Percentiles rank a stretch among this genome's conserved stretches.
Evolutionary conservation across 2,329 filamentous ascomycete species (phyloP).

Genomic region (Epichloe typhina): DNA sequence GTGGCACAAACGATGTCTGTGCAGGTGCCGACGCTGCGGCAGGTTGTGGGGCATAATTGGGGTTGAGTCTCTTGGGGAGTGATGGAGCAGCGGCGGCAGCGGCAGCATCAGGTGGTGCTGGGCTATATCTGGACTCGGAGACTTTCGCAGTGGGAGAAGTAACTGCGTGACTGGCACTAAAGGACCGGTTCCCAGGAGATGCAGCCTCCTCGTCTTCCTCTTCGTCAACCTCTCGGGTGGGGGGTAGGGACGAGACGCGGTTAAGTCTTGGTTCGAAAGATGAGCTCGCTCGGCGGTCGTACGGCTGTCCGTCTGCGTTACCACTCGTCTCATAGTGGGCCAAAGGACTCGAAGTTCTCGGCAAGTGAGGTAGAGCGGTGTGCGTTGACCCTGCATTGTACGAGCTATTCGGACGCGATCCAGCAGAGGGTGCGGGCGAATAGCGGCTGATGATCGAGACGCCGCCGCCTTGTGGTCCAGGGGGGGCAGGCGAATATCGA

Average conservation of each 20-base stretch:
- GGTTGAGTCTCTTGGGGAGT: conserved; percentile 39
- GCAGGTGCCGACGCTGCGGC: conserved; percentile 19
- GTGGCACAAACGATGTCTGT: conserved; percentile 32
- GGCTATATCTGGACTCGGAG: conserved; percentile 25
- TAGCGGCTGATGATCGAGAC: conserved; percentile 36
- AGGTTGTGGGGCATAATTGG: conserved; percentile 36
- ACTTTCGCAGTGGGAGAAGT: conserved; percentile 10
- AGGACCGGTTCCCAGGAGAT: conserved; percentile 12
- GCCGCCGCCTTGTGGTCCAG: conserved; percentile 22
- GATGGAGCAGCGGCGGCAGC: conserved; percentile 32
- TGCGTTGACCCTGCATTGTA: conserved; percentile 26
- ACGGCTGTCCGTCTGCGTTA: conserved; percentile 28
- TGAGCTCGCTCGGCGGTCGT: conserved; percentile 37
- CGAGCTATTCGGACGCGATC: conserved; percentile 29
- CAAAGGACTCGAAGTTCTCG: conserved; percentile 51
- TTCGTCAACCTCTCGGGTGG: conserved; percentile 50
- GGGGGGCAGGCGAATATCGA: conserved; percentile 51
- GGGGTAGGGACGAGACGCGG: conserved; percentile 43
- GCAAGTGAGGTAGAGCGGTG: conserved; percentile 42
- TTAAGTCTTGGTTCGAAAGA: conserved; percentile 42
- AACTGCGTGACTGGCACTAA: conserved; percentile 13
- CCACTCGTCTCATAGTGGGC: conserved; percentile 47
- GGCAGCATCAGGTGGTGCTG: conserved; percentile 18
- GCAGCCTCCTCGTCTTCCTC: conserved; percentile 26
- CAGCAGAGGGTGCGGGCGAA: conserved; percentile 30